Conservation (phyloP, 306 rosid species). For the Cicer pinnatifidum region DNA sequence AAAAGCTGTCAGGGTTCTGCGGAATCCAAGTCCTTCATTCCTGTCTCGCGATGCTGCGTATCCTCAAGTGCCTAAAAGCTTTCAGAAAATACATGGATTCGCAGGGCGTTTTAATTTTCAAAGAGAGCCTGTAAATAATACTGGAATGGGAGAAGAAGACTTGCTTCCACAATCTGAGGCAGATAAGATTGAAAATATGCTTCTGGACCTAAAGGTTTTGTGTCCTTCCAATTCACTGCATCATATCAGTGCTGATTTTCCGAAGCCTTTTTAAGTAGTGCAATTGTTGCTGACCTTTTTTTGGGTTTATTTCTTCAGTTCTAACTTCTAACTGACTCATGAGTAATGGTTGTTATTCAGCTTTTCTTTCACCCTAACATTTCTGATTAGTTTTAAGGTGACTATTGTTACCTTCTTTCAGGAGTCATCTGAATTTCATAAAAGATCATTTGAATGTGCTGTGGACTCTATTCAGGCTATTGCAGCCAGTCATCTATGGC, state of each 20-base stretch:
- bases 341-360: constrained; percentile 10
- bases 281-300: constrained; percentile 22
- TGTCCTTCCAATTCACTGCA: constrained; percentile 33
- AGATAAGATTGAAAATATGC: constrained; percentile 94
- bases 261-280: constrained; percentile 27
- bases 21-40: constrained; percentile 84
- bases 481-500: constrained; percentile 99
- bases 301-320: constrained; percentile 12
- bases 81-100: constrained; percentile 71
- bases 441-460: constrained; percentile 88
- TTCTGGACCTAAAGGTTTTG: constrained; percentile 77
- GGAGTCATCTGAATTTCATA: constrained; percentile 94
- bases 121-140: constrained; percentile 61
- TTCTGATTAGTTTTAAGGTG: constrained; percentile 10
- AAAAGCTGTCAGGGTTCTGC: constrained; percentile 89
- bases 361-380: constrained; percentile 29
- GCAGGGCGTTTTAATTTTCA: constrained; percentile 66
- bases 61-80: constrained; percentile 69
- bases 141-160: constrained; percentile 71
- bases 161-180: constrained; percentile 94
- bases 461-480: constrained; percentile 84
- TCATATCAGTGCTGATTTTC: constrained; percentile 12
- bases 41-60: constrained; percentile 61
- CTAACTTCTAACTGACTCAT: constrained; percentile 23
- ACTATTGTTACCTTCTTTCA: constrained; percentile 50